Conservation (phyloP, 495 filamentous ascomycete genomes). For the Apodospora peruviana region DNA sequence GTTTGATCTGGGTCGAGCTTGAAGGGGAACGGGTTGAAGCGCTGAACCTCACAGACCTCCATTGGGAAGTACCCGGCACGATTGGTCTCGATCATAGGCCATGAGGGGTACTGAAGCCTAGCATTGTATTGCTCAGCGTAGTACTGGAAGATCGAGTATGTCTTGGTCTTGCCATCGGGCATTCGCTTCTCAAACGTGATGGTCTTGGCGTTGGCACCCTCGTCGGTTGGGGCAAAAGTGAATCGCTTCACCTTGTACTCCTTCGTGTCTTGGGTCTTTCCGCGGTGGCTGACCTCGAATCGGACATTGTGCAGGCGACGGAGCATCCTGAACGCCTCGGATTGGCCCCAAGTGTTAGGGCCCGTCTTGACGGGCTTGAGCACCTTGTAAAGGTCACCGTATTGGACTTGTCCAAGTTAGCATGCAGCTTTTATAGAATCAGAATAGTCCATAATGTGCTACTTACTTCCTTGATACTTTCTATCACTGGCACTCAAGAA, state of each 20-base stretch:
- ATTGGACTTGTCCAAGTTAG: slow-evolving; percentile 5
- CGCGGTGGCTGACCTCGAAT: slow-evolving; percentile 59
- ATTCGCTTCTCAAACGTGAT: slow-evolving; percentile 55
- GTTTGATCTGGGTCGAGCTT: slow-evolving; percentile 68
- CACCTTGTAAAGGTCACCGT: slow-evolving; percentile 5
- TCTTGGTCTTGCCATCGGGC: slow-evolving; percentile 36
- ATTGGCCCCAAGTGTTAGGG: slow-evolving; percentile 12
- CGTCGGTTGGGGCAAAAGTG: slow-evolving; percentile 25
- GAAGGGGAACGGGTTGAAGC: slow-evolving; percentile 69
- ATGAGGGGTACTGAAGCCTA: slow-evolving; percentile 38
- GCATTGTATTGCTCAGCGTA: slow-evolving; percentile 62
- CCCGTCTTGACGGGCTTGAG: slow-evolving; percentile 14
- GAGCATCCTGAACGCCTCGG: slow-evolving; percentile 43
- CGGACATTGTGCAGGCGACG: slow-evolving; percentile 57
- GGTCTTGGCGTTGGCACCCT: slow-evolving; percentile 47
- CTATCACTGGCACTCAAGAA: slow-evolving; percentile 10
- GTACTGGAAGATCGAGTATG: slow-evolving; percentile 58
- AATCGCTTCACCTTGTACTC: slow-evolving; percentile 62
- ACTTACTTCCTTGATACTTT: slow-evolving; percentile 10
- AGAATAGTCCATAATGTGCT: background rate
- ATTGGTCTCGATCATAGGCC: slow-evolving; percentile 69
- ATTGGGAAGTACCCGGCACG: slow-evolving; percentile 66
- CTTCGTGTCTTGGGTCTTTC: slow-evolving; percentile 34
- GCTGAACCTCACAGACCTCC: slow-evolving; percentile 54
- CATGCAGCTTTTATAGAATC: background rate